A percentile compares a stretch with the other conserved stretches of the same genome.
These are phyloP conservation scores for Areca catechu DNA, from an alignment of 176 grass and related monocot genomes.

Conservation along the genomic window DNA sequence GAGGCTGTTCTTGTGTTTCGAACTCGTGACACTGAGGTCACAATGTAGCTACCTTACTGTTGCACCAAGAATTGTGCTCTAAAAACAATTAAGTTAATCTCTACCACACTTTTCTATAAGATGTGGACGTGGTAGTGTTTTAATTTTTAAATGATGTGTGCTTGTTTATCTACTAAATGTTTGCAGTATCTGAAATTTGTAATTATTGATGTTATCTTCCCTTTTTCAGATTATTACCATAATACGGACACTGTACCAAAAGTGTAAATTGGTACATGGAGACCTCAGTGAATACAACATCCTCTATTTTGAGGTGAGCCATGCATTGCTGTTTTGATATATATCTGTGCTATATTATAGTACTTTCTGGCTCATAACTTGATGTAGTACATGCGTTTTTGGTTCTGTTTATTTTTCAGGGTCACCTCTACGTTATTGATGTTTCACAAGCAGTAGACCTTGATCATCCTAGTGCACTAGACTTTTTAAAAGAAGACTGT, in stretches of 20 bases:
- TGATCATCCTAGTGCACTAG: conserved; percentile 74
- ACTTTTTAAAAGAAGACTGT: conserved; percentile 96
- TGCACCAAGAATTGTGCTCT: no score
- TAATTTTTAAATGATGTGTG: no score
- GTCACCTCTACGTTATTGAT: conserved; percentile 96
- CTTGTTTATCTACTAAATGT: background rate
- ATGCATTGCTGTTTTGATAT: background rate
- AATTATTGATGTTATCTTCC: background rate
- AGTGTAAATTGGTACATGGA: conserved; percentile 96
- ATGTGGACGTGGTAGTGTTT: no score
- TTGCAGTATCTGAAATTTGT: background rate
- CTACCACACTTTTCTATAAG: no score
- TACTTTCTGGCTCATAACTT: no score
- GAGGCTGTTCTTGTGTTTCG: no score
- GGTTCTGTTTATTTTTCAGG: conserved; percentile 29
- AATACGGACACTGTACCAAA: conserved; percentile 83
- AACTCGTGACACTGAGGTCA: no score
- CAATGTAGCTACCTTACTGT: no score
- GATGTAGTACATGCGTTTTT: background rate
- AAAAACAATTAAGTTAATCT: no score
- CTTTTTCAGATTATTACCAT: conserved; percentile 71
- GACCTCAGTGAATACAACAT: conserved; percentile 99
- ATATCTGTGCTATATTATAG: no score
- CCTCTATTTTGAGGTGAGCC: conserved; percentile 85
- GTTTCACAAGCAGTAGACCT: conserved; percentile 96